phyloP scores from a whole-genome alignment of 2,329 filamentous ascomycete genomes.

The Leptosphaerulina australis region DNA sequence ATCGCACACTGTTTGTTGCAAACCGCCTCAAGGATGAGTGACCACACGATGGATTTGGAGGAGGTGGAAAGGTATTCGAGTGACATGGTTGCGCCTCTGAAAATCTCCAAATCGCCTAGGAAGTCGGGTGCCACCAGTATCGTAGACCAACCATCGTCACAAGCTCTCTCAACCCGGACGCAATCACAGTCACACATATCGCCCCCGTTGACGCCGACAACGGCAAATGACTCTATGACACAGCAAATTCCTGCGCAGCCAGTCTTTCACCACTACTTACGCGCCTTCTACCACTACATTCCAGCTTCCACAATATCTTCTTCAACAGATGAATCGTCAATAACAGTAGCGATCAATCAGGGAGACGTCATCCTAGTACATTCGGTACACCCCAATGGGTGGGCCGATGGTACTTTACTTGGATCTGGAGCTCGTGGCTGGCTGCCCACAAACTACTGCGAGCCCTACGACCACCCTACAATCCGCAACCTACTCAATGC shows the following conservation, averaged over 20 bases:
- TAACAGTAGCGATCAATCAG: slow-evolving; percentile 85
- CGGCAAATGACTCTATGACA: slow-evolving; percentile 64
- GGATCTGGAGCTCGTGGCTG: slow-evolving; percentile 87
- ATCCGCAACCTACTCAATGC: slow-evolving; percentile 86
- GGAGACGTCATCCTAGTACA: slow-evolving; percentile 94
- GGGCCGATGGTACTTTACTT: slow-evolving; percentile 93
- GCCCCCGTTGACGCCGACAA: slow-evolving; percentile 75
- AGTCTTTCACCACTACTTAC: slow-evolving; percentile 90
- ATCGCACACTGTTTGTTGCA: slow-evolving; percentile 6
- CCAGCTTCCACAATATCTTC: slow-evolving; percentile 78
- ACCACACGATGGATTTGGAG: slow-evolving; percentile 34
- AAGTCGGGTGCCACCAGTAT: slow-evolving; percentile 31
- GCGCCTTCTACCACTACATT: slow-evolving; percentile 91
- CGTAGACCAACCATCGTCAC: slow-evolving; percentile 41
- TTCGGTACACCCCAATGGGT: slow-evolving; percentile 96
- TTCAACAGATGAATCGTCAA: slow-evolving; percentile 66
- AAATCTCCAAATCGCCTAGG: slow-evolving; percentile 46
- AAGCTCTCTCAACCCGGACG: slow-evolving; percentile 38
- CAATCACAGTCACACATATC: slow-evolving; percentile 66
- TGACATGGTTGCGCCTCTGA: slow-evolving; percentile 46
- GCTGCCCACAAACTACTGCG: slow-evolving; percentile 98
- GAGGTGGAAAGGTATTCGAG: slow-evolving; percentile 43
- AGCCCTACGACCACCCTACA: slow-evolving; percentile 86
- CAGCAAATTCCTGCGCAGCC: slow-evolving; percentile 59
- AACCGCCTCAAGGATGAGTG: slow-evolving; percentile 34